These are phyloP conservation scores for Entrophospora sp. DNA, from an alignment of 192 early-diverging fungal species.

Conservation along the genomic window DNA sequence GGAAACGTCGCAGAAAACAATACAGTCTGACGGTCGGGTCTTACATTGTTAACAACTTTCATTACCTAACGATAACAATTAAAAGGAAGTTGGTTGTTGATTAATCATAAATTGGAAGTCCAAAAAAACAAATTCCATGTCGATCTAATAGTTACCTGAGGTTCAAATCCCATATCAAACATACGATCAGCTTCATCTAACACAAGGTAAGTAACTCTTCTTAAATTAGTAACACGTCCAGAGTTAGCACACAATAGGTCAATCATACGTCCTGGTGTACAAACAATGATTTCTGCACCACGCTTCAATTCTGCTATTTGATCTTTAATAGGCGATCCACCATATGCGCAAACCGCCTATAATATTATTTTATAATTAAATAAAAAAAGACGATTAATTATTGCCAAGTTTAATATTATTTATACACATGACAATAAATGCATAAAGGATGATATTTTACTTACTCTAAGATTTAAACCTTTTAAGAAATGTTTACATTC, in stretches of 20 bases:
- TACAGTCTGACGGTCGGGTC: slow-evolving; percentile 80
- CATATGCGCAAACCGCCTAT: slow-evolving; percentile 81
- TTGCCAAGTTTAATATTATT: not conserved
- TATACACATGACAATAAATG: not conserved
- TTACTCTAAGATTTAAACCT: slow-evolving; percentile 63
- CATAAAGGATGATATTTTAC: not conserved
- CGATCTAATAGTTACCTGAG: slow-evolving; percentile 54
- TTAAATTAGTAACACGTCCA: slow-evolving; percentile 79
- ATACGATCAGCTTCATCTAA: slow-evolving; percentile 96
- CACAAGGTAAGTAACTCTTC: slow-evolving; percentile 87
- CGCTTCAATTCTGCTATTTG: slow-evolving; percentile 84
- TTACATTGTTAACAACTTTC: slow-evolving; percentile 87
- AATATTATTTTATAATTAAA: not conserved
- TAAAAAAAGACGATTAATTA: not conserved
- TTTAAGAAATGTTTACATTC: slow-evolving; percentile 88
- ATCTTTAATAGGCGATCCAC: slow-evolving; percentile 79
- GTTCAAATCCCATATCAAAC: slow-evolving; percentile 99
- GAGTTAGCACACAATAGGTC: slow-evolving; percentile 82
- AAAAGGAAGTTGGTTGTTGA: no score
- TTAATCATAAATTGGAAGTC: no score
- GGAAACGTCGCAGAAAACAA: slow-evolving; percentile 96
- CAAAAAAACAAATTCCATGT: no score
- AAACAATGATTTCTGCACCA: slow-evolving; percentile 87
- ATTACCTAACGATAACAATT: slow-evolving; percentile 54
- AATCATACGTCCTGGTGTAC: slow-evolving; percentile 86